These are phyloP conservation scores for Vitis hybrid DNA, from an alignment of 177 flowering plant species.

Conservation along the genomic window DNA sequence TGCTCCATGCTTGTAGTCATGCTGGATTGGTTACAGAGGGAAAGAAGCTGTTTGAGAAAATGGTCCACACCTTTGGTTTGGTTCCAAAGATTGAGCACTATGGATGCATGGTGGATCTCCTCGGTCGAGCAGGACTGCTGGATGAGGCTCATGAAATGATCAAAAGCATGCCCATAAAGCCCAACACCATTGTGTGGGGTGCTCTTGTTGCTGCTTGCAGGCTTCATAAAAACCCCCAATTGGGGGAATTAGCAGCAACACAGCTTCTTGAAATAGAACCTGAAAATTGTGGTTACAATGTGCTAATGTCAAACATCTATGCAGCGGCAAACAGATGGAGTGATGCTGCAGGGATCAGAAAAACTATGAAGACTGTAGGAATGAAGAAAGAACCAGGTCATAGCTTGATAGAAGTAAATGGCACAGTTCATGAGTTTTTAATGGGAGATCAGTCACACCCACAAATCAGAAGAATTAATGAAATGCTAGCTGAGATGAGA, in stretches of 20 bases:
- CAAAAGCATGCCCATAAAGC: constrained; percentile 43
- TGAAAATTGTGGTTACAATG: constrained; percentile 43
- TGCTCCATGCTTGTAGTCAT: constrained; percentile 62
- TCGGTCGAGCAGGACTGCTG: constrained; percentile 61
- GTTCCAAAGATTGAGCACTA: constrained; percentile 54
- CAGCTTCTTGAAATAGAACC: constrained; percentile 43
- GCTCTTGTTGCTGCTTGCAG: constrained; percentile 54
- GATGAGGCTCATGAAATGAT: constrained; percentile 46
- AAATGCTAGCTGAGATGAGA: constrained; percentile 47
- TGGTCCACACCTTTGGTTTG: constrained; percentile 34
- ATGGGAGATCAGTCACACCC: constrained; percentile 48
- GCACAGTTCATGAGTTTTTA: constrained; percentile 39
- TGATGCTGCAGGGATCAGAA: constrained; percentile 46
- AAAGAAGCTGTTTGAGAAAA: constrained; percentile 30
- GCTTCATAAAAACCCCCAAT: constrained; percentile 36
- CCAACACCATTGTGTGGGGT: constrained; percentile 52
- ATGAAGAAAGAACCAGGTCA: constrained; percentile 48
- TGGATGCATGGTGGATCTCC: constrained; percentile 70
- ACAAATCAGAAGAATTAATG: constrained; percentile 21
- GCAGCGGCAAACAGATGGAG: constrained; percentile 54
- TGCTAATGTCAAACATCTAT: constrained; percentile 49
- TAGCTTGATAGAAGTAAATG: constrained; percentile 52
- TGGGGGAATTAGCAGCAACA: constrained; percentile 46
- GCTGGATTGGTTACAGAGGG: constrained; percentile 58
- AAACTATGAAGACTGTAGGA: constrained; percentile 36